phyloP scores from a whole-genome alignment of 1,139 yeast species.

The Candida sp. region DNA sequence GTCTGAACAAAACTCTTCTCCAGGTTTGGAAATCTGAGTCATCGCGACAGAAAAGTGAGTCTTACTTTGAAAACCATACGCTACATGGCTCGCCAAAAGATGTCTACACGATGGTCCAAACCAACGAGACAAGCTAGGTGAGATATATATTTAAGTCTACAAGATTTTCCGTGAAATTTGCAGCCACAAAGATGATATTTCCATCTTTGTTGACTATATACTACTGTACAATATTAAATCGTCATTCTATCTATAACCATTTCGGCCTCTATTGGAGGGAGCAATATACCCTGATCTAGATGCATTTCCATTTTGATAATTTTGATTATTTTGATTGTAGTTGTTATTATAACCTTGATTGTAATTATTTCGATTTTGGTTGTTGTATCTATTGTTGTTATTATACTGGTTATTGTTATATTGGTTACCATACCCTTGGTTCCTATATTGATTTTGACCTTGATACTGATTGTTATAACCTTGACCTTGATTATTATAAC shows the following conservation, averaged over 20 bases:
- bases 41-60: background rate
- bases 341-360: background rate
- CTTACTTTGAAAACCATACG: too few relatives aligned
- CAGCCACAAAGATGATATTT: too few relatives aligned
- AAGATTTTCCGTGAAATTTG: too few relatives aligned
- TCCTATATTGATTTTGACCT: background rate
- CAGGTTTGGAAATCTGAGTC: background rate
- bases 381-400: background rate
- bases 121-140: too few relatives aligned
- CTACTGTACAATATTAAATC: constrained; percentile 1
- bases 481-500: constrained; percentile 1
- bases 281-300: constrained; percentile 2
- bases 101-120: too few relatives aligned
- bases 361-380: background rate
- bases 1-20: background rate
- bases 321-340: background rate
- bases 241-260: constrained; percentile 2
- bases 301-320: background rate
- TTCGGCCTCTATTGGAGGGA: background rate
- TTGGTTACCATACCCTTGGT: background rate
- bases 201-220: background rate
- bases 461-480: constrained; percentile 2
- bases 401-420: background rate
- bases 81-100: too few relatives aligned
- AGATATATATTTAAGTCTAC: too few relatives aligned